A percentile compares a stretch with the other conserved stretches of the same genome.
These are phyloP conservation scores for Saccharomycopsis sp. DNA, from an alignment of 805 yeast genomes.

Conservation along the genomic window DNA sequence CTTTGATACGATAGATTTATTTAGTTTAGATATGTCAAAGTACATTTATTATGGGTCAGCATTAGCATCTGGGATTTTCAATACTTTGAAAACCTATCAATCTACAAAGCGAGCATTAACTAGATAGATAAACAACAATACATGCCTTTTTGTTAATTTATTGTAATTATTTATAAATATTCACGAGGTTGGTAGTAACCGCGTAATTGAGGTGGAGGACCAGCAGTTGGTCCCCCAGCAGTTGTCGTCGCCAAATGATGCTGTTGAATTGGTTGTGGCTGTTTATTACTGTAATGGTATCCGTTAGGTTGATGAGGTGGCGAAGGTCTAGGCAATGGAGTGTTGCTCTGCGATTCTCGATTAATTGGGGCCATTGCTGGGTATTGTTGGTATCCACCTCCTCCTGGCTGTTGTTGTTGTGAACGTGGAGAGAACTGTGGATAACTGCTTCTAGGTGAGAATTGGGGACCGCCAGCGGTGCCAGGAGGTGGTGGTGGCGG, in stretches of 20 bases:
- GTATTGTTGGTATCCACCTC: neutral
- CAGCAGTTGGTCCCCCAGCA: too few species aligned
- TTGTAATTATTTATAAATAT: conserved; percentile 4
- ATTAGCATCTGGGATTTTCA: conserved; percentile 16
- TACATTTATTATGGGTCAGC: conserved; percentile 16
- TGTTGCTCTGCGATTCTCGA: conserved; percentile 7
- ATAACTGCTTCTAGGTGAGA: too few species aligned
- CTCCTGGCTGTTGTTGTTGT: neutral
- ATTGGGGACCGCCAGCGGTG: too few species aligned
- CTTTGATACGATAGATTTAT: conserved; percentile 21
- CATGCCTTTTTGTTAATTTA: neutral
- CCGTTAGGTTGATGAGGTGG: neutral
- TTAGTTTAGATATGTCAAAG: conserved; percentile 6
- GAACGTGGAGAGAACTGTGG: conserved; percentile 1
- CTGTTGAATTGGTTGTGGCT: too few species aligned
- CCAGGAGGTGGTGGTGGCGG: neutral
- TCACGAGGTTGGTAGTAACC: conserved; percentile 8
- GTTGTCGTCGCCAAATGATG: too few species aligned
- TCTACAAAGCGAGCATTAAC: conserved; percentile 3
- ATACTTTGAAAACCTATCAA: conserved; percentile 10
- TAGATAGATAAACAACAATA: neutral
- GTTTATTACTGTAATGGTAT: neutral
- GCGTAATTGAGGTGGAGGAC: neutral
- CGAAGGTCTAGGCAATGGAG: conserved; percentile 7
- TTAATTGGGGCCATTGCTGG: conserved; percentile 3